Conservation (phyloP, 257 asterid species). For the Penstemon newberryi region DNA sequence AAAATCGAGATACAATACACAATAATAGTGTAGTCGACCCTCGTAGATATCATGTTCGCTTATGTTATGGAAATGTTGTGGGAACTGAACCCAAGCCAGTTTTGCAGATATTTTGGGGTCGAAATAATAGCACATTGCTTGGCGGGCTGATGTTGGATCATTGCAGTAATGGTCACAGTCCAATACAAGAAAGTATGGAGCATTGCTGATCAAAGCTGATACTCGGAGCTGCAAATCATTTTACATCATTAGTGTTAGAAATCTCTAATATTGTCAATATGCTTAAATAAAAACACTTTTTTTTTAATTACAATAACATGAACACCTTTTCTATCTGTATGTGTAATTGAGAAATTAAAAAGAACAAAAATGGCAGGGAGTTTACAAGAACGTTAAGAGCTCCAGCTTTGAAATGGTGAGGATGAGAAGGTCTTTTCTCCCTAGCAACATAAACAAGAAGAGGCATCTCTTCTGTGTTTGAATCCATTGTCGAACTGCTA, state of each 20-base stretch:
- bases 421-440: conserved; percentile 49
- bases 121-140: conserved; percentile 53
- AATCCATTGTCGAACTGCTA: no score
- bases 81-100: conserved; percentile 66
- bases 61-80: conserved; percentile 54
- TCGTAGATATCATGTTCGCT: conserved; percentile 55
- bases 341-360: neutral
- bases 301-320: neutral
- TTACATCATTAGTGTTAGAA: neutral
- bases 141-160: conserved; percentile 49
- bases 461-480: conserved; percentile 28
- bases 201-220: conserved; percentile 60
- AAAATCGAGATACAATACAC: conserved; percentile 23
- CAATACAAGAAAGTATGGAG: conserved; percentile 53
- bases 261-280: neutral
- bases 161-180: conserved; percentile 56
- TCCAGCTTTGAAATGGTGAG: conserved; percentile 70
- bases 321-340: no score
- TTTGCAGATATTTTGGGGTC: conserved; percentile 36
- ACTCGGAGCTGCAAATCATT: conserved; percentile 56
- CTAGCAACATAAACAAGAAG: conserved; percentile 57
- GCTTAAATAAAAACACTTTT: no score
- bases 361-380: neutral
- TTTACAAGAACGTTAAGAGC: conserved; percentile 60
- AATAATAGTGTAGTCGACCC: conserved; percentile 26